Evolutionary conservation across 768 basidiomycete genomes (phyloP).

Genomic region (Xerocomus potaroensis): DNA sequence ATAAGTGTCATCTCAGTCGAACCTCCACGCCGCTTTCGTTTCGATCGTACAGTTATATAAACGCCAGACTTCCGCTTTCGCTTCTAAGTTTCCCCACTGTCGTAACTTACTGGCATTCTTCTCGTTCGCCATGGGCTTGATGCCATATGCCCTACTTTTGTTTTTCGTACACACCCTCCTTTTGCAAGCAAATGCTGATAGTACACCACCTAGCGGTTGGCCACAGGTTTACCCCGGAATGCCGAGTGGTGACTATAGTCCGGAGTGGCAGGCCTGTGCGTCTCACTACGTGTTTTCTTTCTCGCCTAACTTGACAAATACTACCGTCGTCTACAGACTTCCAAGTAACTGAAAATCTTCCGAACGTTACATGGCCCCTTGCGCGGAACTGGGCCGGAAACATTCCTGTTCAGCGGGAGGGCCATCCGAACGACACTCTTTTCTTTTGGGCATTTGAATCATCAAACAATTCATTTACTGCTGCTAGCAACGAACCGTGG

Average conservation of each 20-base stretch:
- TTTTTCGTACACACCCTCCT: not conserved
- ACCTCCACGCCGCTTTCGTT: too few relatives aligned
- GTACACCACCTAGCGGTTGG: conserved; percentile 30
- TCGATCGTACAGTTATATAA: too few relatives aligned
- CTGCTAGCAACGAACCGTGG: conserved; percentile 51
- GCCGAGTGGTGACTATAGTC: conserved; percentile 44
- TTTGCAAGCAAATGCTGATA: conserved; percentile 21
- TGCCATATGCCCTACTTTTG: conserved; percentile 8
- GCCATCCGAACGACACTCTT: conserved; percentile 60
- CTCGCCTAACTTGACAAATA: not conserved
- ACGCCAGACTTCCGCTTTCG: too few relatives aligned
- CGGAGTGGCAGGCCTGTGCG: conserved; percentile 62
- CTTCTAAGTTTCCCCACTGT: too few relatives aligned
- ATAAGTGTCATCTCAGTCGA: too few relatives aligned
- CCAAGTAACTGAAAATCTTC: conserved; percentile 49
- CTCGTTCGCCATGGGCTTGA: conserved; percentile 23
- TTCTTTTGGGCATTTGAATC: conserved; percentile 67
- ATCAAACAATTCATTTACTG: conserved; percentile 51
- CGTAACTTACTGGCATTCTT: too few relatives aligned
- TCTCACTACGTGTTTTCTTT: not conserved
- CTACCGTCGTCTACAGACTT: conserved; percentile 43
- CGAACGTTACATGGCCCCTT: conserved; percentile 55
- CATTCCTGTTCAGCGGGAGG: conserved; percentile 52
- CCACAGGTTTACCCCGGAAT: conserved; percentile 42
- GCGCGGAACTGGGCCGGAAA: conserved; percentile 62